phyloP scores from a whole-genome alignment of 2,329 filamentous ascomycete species.

The Trichophyton schoenleinii region DNA sequence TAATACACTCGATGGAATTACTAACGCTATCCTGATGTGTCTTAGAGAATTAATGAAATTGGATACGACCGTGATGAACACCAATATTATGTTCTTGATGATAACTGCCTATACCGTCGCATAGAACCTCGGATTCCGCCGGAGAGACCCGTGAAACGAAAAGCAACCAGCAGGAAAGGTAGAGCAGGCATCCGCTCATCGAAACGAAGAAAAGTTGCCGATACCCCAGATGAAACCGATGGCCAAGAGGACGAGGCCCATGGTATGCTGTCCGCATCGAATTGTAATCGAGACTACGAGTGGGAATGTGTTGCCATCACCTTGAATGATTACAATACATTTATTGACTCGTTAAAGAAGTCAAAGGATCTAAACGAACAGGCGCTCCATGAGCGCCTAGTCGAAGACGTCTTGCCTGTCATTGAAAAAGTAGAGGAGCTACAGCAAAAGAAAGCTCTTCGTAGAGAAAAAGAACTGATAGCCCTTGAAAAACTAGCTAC shows the following conservation, averaged over 20 bases:
- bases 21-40: neutral
- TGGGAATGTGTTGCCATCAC: slow-evolving; percentile 90
- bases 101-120: slow-evolving; percentile 80
- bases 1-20: neutral
- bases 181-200: slow-evolving; percentile 53
- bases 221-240: slow-evolving; percentile 34
- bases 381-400: slow-evolving; percentile 55
- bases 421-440: slow-evolving; percentile 62
- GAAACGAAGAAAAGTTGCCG: slow-evolving; percentile 53
- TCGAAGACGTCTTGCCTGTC: slow-evolving; percentile 69
- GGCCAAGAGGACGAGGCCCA: slow-evolving; percentile 29
- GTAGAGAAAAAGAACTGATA: slow-evolving; percentile 66
- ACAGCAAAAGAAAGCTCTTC: slow-evolving; percentile 58
- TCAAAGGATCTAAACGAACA: slow-evolving; percentile 79
- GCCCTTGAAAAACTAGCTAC: slow-evolving; percentile 79
- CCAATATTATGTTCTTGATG: slow-evolving; percentile 80
- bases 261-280: slow-evolving; percentile 14
- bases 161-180: slow-evolving; percentile 51
- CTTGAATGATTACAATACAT: slow-evolving; percentile 59
- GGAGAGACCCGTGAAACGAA: slow-evolving; percentile 43
- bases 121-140: slow-evolving; percentile 58
- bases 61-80: slow-evolving; percentile 84
- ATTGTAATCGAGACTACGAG: slow-evolving; percentile 47
- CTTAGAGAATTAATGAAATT: slow-evolving; percentile 34
- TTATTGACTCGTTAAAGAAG: slow-evolving; percentile 59